Base-by-base conservation (phyloP, 129 eudicot genomes). In the Escallonia herrerae region DNA sequence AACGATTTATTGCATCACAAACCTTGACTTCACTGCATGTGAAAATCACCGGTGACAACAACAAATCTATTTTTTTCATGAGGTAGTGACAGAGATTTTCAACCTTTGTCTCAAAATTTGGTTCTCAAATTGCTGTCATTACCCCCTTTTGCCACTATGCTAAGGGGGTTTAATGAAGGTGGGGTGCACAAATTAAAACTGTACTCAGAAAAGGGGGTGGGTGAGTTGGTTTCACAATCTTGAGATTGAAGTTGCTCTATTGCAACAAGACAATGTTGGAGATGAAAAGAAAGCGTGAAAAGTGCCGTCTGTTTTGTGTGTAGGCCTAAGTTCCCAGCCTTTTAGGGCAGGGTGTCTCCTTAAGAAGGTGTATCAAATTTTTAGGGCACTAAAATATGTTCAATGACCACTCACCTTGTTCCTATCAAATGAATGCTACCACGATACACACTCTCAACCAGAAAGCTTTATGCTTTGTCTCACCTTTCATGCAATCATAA, bases 321-420 rank as follows among this genome's bases (percentile, higher is more conserved):
- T 69, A 8, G 53, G 15, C 67, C 60, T 45, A 72, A 55, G 39
- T 60, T 62, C 48, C 59, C 61, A 48, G 74, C 50, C 52, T 77
- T 66, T 74, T 64, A 63, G 61, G 62, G 75, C 47, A 74, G 43
- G 72, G 75, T 82, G 87, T 78, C 48, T 66, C 83, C 83, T 52
- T 14, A 49, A 43, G 56, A 66, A 66, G 71, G 75, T 62, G 47
- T 67, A 44, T 45, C 63, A 46, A n/a, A 56, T 40, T 55, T 50
- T 57, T 48, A 43, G 11, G 43, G 50, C 50, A 72, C 39, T 64
- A 37, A 33, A 22, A 69, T 70, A 69, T 54, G 22, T 77, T 69
- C 54, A 70, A n/a, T 77, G 72, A 62, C 72, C 73, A 65, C 71
- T 54, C 50, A 67, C 41, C 13, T 49, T 49, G 54, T 49, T 2